These are phyloP conservation scores for Neurospora sp. DNA, from an alignment of 495 filamentous ascomycete species.

Conservation along the genomic window DNA sequence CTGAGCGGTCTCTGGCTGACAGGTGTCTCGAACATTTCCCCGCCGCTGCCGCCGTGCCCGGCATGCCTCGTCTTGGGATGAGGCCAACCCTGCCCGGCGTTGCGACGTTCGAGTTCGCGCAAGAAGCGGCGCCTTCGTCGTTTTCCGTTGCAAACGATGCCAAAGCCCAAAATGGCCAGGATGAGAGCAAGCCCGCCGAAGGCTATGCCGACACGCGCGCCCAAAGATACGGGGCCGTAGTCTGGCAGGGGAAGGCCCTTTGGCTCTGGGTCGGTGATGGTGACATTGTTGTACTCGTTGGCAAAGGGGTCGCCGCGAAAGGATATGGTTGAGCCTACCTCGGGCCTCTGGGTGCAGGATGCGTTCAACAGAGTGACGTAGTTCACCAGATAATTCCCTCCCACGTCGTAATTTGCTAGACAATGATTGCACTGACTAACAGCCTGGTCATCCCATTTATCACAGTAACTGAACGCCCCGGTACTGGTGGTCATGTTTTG, in stretches of 20 bases:
- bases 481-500: constrained; percentile 25
- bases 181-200: constrained; percentile 35
- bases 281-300: constrained; percentile 18
- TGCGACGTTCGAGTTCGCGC: constrained; percentile 23
- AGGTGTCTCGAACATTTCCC: constrained; percentile 39
- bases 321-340: constrained; percentile 27
- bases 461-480: constrained; percentile 32
- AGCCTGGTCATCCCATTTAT: constrained; percentile 22
- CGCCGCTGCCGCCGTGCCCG: constrained; percentile 6
- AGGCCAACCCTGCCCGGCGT: constrained; percentile 28
- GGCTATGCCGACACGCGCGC: constrained; percentile 43
- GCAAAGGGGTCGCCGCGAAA: constrained; percentile 43
- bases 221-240: constrained; percentile 34
- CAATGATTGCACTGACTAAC: constrained; percentile 28
- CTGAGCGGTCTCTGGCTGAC: constrained; percentile 36
- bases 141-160: constrained; percentile 39
- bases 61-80: constrained; percentile 20
- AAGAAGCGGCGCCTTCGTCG: constrained; percentile 35
- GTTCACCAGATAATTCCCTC: constrained; percentile 27
- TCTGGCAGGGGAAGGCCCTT: constrained; percentile 15
- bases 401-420: constrained; percentile 11
- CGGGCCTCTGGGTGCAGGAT: constrained; percentile 34
- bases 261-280: constrained; percentile 29
- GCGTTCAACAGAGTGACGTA: constrained; percentile 38
- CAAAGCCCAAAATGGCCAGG: constrained; percentile 32